Base-by-base conservation (phyloP, 139 green algal genomes). In the Mesotaenium endlicherianum region DNA sequence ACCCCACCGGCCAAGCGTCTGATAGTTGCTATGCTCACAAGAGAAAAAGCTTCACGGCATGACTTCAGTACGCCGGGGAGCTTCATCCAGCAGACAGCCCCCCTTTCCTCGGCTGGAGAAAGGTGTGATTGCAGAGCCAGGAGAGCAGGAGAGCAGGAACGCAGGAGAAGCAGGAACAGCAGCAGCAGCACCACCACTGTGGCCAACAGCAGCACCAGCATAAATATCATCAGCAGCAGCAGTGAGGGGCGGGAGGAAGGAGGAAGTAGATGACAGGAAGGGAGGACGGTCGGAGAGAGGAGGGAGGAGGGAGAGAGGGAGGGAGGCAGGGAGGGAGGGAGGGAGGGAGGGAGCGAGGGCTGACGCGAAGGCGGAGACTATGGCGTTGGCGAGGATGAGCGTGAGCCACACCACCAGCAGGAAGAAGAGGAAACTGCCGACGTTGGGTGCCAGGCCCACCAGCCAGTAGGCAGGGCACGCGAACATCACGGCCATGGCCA, bases 401-500 rank as follows among this genome's bases (percentile, higher is more conserved):
- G 78, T 53, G 0, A 70, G n/a, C 57, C 77, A 84, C 2, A 84
- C 58, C 30, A 59, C 26, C 0, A 79, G 57, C 20, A 79, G n/a
- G 39, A 84, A 84, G 58, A 84, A 84, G 57, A 84, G 38, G 47
- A 84, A 77, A 3, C 53, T 11, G 17, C 31, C 26, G 16, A 36
- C 8, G 16, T 43, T 45, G 26, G 64, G 30, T 38, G 26, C 16
- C 38, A 85, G 70, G 39, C 79, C 79, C 30, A 78, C 64, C 1
- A 85, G 34, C 39, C 40, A 80, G 20, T 85, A 85, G 8, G 79
- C 41, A 2, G 67, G 38, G 38, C 31, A n/a, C 17, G 60, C 41
- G 79, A 81, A 85, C 20, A 80, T 31, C 31, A 85, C 31, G 4
- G 77, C 77, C 14, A 84, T 31, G 43, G 78, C 3, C n/a, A 84